phyloP scores from a whole-genome alignment of 371 early-diverging fungal genomes.

The Apophysomyces sp. region DNA sequence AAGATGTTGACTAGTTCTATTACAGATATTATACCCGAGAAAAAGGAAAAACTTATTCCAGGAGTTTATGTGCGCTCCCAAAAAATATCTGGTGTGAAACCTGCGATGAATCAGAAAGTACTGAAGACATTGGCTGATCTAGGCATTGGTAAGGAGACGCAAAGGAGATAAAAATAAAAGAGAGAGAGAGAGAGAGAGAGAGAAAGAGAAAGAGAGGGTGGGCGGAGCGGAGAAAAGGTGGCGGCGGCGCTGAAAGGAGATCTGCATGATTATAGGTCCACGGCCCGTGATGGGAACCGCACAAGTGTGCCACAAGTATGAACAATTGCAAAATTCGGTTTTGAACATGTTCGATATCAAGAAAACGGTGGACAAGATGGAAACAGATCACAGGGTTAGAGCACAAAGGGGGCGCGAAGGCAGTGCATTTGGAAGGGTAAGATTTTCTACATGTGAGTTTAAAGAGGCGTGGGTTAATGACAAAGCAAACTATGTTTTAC shows the following conservation, averaged over 20 bases:
- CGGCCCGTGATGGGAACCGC: conserved; percentile 84
- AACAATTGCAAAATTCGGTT: conserved; percentile 69
- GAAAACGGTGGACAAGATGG: conserved; percentile 76
- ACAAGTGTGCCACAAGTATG: conserved; percentile 71
- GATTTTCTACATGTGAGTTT: no score
- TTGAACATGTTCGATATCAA: conserved; percentile 78
- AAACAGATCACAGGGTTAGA: conserved; percentile 55
- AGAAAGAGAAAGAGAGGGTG: not conserved
- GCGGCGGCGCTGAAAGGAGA: not conserved
- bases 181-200: not conserved
- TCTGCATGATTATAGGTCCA: conserved; percentile 33
- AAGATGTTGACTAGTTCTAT: not conserved
- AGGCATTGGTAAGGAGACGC: conserved; percentile 43
- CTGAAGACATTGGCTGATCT: conserved; percentile 70
- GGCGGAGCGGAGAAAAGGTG: not conserved
- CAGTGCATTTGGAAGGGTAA: not conserved
- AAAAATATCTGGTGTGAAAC: conserved; percentile 65
- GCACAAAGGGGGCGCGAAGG: not conserved
- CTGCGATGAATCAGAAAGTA: conserved; percentile 63
- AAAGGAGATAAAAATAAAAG: not conserved
- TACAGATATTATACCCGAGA: conserved; percentile 35
- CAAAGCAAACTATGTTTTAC: not conserved
- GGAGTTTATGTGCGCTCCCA: conserved; percentile 79
- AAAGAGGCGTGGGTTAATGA: not conserved
- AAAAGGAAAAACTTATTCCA: conserved; percentile 67